A percentile compares a stretch with the other conserved stretches of the same genome.
phyloP scores from a whole-genome alignment of 352 stramenopile species.

The Salisapilia sapeloensis region DNA sequence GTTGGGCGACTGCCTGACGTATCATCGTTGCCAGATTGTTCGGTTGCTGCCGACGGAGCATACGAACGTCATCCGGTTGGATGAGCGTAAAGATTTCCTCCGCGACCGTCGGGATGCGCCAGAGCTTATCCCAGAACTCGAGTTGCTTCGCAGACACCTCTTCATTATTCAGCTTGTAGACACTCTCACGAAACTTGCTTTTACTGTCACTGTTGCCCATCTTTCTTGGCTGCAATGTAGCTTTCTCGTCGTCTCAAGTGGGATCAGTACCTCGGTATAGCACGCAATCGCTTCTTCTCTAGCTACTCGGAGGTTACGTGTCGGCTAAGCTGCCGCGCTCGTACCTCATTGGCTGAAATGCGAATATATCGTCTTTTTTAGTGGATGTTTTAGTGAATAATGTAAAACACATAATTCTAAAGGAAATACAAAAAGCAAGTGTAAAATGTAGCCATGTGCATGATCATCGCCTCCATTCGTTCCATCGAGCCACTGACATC shows the following conservation, averaged over 20 bases:
- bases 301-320: too few species aligned
- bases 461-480: too few species aligned
- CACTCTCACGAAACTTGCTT: slow-evolving; percentile 83
- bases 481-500: too few species aligned
- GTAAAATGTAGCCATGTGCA: too few species aligned
- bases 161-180: slow-evolving; percentile 85
- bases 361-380: too few species aligned
- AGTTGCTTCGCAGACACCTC: slow-evolving; percentile 72
- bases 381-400: too few species aligned
- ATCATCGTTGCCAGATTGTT: slow-evolving; percentile 74
- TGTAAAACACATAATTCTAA: too few species aligned
- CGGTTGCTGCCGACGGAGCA: slow-evolving; percentile 72
- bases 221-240: slow-evolving; percentile 1
- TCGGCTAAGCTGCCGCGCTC: too few species aligned
- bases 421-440: too few species aligned
- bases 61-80: slow-evolving; percentile 77
- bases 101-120: slow-evolving; percentile 73
- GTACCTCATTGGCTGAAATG: too few species aligned
- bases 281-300: too few species aligned
- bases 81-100: slow-evolving; percentile 85
- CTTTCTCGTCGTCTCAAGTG: neutral
- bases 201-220: slow-evolving; percentile 85
- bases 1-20: slow-evolving; percentile 53
- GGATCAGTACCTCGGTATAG: too few species aligned
- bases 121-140: slow-evolving; percentile 84